Evolutionary conservation across 768 basidiomycete genomes (phyloP), one percentile per base, ranked within the genome.

Genomic region (Pulveroboletus sp.): DNA sequence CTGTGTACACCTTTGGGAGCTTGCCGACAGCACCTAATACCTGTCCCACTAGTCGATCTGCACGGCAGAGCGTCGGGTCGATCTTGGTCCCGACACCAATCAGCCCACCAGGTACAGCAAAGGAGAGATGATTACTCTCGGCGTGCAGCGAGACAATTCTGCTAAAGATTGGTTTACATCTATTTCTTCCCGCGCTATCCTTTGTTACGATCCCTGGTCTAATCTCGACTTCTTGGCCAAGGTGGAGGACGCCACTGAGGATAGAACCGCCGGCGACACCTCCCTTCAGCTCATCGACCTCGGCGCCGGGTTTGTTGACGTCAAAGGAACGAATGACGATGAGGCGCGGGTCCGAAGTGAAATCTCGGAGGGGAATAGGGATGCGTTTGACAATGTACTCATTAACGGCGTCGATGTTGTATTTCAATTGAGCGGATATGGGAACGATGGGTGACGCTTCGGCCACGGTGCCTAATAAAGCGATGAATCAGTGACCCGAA

Each of bases 301-400:
- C 93, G 4, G 94, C 84, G 65, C 95, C 96, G 10, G 96, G 96
- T 71, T 96, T 97, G 80, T 99, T 99, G 68, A 99, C 95, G 68
- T 99, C 96, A 72, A 98, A 99, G 17, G 93, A 96, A 57, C 95
- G 92, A 70, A 99, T 99, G 67, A 98, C 94, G 66, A 98, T 98
- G 57, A 99, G 84, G 31, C 86, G 84, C 0, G 96, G 93, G 54
- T 89, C 84, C 27, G 92, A 86, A 31, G 83, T 78, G 71, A 98
- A 99, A 76, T 98, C 89, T 51, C 95, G 90, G 32, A 84, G 73
- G 40, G 95, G 96, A 43, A 98, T 89, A 15, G 96, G 93, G 61
- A 99, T 97, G 45, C 89, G 83, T 68, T 92, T 94, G 57, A 93
- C 93, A 68, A 98, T 95, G 74, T 96, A 97, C 63, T 97, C 94